Evolutionary conservation across 176 grass and related monocot species (phyloP), one percentile per base, ranked within the genome.

Genomic region (Rhynchospora pubera): DNA sequence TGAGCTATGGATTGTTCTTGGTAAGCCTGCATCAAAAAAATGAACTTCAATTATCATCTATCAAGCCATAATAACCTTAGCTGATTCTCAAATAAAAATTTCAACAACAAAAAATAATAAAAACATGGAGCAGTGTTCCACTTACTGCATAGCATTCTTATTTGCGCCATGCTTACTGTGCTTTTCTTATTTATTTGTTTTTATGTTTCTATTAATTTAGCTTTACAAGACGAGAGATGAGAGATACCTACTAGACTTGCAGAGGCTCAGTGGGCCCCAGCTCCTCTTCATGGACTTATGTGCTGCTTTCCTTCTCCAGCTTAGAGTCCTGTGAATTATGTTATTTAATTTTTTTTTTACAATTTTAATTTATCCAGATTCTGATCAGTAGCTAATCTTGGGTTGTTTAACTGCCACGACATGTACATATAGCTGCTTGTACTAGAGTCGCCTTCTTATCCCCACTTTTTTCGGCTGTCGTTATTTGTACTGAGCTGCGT

Each of bases 181-280:
- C 10, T 56, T 56, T 73, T 53, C 34, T 56, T 26, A 80, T 24
- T 77, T 32, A 77, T 57, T 78, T 52, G 56, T 81, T 65, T 44
- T 47, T 26, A 81, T 81, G 18, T 45, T 81, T 62, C 7, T 85
- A 21, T 60, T 51, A 1, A 26, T 88, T 82, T 79, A 94, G 91
- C 85, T 97, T 82, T 94, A 97, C 86, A 97, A 97, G 87, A 94
- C 91, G 4, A 92, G 77, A 83, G 94, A 97, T 10, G 94, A 92
- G 64, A 94, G 88, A 48, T 94, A 97, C 80, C 88, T 94, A 45
- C 86, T 97, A 3, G 94, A 97, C 72, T 85, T 97, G 71, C 90
- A 94, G 86, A 94, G 86, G 57, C 80, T 90, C 9, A 90, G 65
- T 55, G 94, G 94, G 8, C 85, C 90, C 13, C 90, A 91, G 66